Conservation (phyloP, 2,329 filamentous ascomycete genomes). For the Aureobasidium sp. region DNA sequence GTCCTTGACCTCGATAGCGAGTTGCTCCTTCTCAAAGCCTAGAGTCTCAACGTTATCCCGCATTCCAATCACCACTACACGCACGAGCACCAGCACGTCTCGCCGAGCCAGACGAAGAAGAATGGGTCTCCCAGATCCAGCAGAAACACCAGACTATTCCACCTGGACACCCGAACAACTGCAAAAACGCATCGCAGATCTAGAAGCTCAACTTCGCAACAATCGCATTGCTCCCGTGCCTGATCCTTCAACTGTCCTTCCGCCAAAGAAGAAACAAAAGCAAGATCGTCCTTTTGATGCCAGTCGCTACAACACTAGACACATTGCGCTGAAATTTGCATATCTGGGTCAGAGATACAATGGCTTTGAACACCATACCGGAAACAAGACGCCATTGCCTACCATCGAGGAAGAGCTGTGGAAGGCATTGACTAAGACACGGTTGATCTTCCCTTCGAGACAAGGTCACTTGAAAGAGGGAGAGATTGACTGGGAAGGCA, state of each 20-base stretch:
- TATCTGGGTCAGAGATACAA: conserved; percentile 89
- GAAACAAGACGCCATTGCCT: conserved; percentile 58
- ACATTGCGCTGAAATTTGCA: conserved; percentile 85
- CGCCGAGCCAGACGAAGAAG: neutral
- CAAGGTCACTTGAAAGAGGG: conserved; percentile 30
- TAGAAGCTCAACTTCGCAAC: conserved; percentile 56
- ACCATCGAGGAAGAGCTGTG: conserved; percentile 91
- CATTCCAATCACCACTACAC: neutral
- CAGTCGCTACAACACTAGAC: conserved; percentile 70
- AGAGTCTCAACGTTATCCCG: neutral
- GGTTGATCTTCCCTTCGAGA: conserved; percentile 64
- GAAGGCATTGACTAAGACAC: conserved; percentile 76
- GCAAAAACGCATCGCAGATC: conserved; percentile 55
- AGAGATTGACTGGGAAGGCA: conserved; percentile 67
- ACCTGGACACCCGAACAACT: conserved; percentile 42
- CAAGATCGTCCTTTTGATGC: conserved; percentile 58
- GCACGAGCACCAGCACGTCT: neutral
- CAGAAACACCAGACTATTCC: neutral
- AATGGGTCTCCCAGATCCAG: neutral
- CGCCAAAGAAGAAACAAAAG: conserved; percentile 21
- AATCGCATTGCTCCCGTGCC: neutral
- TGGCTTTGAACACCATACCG: conserved; percentile 79
- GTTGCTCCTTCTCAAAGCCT: neutral
- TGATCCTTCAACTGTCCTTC: neutral
- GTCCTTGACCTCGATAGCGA: neutral